A percentile compares a stretch with the other conserved stretches of the same genome.
phyloP scores from a whole-genome alignment of 78 protist genomes.

The Speleostelium caveatum region DNA sequence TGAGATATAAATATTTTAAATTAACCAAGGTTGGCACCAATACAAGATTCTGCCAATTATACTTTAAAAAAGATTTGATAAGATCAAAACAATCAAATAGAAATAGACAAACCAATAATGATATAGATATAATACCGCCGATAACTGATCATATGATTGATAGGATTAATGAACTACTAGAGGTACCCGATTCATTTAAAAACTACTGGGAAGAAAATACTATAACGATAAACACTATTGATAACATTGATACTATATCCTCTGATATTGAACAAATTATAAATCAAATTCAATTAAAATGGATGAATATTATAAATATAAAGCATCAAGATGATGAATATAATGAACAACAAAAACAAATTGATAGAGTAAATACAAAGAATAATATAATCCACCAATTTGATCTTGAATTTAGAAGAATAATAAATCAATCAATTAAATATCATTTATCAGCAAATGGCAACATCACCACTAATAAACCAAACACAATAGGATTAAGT shows the following conservation, averaged over 20 bases:
- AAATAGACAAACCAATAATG: neutral
- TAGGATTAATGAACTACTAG: neutral
- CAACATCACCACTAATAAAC: too few species aligned
- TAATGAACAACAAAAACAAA: neutral
- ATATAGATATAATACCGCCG: neutral
- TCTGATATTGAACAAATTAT: neutral
- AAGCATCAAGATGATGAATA: neutral
- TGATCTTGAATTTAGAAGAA: conserved; percentile 3
- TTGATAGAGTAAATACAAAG: neutral
- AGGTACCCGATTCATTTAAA: neutral
- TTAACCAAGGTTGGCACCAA: neutral
- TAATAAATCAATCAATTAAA: neutral
- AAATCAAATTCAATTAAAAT: neutral
- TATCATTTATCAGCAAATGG: neutral
- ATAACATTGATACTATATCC: neutral
- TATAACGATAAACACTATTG: neutral
- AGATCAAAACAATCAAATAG: neutral
- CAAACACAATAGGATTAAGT: neutral
- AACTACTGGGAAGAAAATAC: conserved; percentile 6
- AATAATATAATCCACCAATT: conserved; percentile 6
- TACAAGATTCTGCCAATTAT: neutral
- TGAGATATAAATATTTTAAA: conserved; percentile 8
- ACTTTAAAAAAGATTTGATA: neutral
- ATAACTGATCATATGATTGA: neutral
- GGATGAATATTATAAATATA: neutral